Percentiles rank a stretch among this genome's conserved stretches.
Evolutionary conservation across 2,329 filamentous ascomycete genomes (phyloP).

Genomic region (Aspergillus jensenii): DNA sequence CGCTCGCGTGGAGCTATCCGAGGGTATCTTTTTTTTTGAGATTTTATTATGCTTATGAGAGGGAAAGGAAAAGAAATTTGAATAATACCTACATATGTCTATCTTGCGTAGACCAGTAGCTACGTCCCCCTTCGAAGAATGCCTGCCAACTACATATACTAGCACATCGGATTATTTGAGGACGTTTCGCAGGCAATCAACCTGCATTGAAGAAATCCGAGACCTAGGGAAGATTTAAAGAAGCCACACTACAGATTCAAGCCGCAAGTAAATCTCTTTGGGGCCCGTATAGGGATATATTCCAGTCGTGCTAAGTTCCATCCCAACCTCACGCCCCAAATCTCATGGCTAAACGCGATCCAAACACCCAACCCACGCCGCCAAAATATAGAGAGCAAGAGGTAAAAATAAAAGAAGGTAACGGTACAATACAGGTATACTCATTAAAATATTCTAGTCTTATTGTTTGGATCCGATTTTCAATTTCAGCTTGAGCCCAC

Average conservation of each 20-base stretch:
- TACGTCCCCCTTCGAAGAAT: neutral
- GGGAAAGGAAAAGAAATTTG: slow-evolving; percentile 7
- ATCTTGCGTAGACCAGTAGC: neutral
- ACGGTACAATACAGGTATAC: slow-evolving; percentile 17
- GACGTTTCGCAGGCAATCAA: neutral
- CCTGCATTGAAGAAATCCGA: neutral
- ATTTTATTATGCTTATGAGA: slow-evolving; percentile 10
- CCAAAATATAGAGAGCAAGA: slow-evolving; percentile 8
- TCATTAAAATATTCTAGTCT: slow-evolving; percentile 10
- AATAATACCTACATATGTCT: neutral
- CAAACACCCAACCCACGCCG: slow-evolving; percentile 11
- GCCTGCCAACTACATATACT: too few species aligned
- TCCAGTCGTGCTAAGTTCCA: slow-evolving; percentile 2
- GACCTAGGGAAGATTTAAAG: neutral
- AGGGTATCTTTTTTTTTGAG: slow-evolving; percentile 23
- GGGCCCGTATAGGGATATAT: neutral
- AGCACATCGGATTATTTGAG: neutral
- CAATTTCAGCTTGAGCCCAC: slow-evolving; percentile 45
- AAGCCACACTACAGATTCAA: neutral
- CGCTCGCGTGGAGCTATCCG: slow-evolving; percentile 33
- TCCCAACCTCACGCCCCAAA: slow-evolving; percentile 18
- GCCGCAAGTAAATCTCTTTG: neutral
- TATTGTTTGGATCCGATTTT: slow-evolving; percentile 38
- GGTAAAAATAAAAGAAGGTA: slow-evolving; percentile 3
- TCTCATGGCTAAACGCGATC: slow-evolving; percentile 14